Evolutionary conservation across 306 rosid genomes (phyloP).

Genomic region (Malus sylvestris): DNA sequence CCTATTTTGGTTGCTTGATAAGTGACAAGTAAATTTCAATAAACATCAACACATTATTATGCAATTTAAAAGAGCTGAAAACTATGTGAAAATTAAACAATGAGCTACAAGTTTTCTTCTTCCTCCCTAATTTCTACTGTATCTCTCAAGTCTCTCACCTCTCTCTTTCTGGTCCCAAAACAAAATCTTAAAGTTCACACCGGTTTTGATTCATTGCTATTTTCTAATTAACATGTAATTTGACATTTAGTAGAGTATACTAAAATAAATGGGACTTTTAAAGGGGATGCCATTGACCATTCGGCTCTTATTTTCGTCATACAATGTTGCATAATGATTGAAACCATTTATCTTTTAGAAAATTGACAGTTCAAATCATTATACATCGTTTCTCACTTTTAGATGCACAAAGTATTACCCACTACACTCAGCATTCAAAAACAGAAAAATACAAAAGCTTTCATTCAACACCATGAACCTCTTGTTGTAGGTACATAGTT

Average conservation of each 20-base stretch:
- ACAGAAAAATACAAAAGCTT: too few relatives aligned
- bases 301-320: background rate
- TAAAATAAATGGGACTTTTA: too few relatives aligned
- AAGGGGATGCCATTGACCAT: background rate
- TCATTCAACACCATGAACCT: too few relatives aligned
- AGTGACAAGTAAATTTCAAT: conserved; percentile 1
- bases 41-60: background rate
- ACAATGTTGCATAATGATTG: background rate
- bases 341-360: too few relatives aligned
- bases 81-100: background rate
- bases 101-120: background rate
- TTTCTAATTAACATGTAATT: background rate
- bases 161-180: background rate
- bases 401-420: too few relatives aligned
- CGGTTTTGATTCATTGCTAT: background rate
- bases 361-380: too few relatives aligned
- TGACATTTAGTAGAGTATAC: too few relatives aligned
- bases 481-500: too few relatives aligned
- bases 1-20: background rate
- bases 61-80: background rate
- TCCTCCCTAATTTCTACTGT: background rate
- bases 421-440: too few relatives aligned
- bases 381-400: too few relatives aligned
- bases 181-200: background rate
- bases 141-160: background rate